Percentiles rank a stretch among this genome's conserved stretches.
Evolutionary conservation across 352 stramenopile species (phyloP).

Genomic region (Globisporangium cystogenes): DNA sequence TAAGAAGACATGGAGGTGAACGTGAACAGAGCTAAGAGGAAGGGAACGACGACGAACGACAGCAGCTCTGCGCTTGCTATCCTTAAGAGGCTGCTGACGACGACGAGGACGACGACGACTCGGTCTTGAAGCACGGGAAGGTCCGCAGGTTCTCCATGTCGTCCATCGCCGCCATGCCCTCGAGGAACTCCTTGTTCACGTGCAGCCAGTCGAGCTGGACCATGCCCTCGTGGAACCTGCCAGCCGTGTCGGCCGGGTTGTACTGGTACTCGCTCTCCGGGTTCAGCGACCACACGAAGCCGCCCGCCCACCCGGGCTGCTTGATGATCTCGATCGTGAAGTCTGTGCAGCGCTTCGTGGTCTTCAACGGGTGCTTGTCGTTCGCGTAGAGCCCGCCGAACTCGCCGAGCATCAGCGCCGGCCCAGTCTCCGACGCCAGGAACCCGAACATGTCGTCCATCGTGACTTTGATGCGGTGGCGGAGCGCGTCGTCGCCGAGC

Average conservation of each 20-base stretch:
- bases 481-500: conserved; percentile 19
- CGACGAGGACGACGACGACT: neutral
- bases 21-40: neutral
- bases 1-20: neutral
- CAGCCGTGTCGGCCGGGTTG: conserved; percentile 25
- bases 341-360: conserved; percentile 25
- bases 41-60: neutral
- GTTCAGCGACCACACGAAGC: conserved; percentile 32
- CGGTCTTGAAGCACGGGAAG: conserved; percentile 28
- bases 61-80: neutral
- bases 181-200: conserved; percentile 20
- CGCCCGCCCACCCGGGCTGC: conserved; percentile 23
- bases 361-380: conserved; percentile 23
- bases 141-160: conserved; percentile 20
- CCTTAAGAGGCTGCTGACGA: neutral
- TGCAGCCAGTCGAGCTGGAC: conserved; percentile 19
- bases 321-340: conserved; percentile 26
- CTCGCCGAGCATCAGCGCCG: conserved; percentile 25
- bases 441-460: conserved; percentile 41
- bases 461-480: conserved; percentile 16
- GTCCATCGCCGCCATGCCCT: conserved; percentile 24
- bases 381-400: conserved; percentile 28
- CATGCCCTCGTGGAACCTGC: conserved; percentile 20
- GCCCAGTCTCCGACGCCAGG: conserved; percentile 16
- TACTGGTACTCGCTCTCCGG: conserved; percentile 35